Evolutionary conservation across 495 filamentous ascomycete genomes (phyloP).

Genomic region (Trypethelium eluteriae): DNA sequence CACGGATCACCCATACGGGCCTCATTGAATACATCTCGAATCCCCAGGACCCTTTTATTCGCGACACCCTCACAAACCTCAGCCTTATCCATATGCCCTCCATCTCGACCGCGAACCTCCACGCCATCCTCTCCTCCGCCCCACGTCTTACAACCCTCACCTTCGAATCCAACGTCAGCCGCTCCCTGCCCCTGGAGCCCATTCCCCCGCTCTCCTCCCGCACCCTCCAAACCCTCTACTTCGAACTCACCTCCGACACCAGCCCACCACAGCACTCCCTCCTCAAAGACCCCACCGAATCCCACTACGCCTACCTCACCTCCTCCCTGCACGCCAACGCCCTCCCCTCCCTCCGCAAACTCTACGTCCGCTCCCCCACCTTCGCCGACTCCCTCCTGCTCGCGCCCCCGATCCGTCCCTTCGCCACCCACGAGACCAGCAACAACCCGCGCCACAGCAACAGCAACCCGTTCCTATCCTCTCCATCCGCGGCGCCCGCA

Average conservation of each 20-base stretch:
- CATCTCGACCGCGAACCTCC: conserved; percentile 41
- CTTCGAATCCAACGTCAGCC: conserved; percentile 57
- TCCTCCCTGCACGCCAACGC: conserved; percentile 65
- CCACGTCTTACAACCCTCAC: conserved; percentile 57
- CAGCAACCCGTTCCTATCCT: conserved; percentile 19
- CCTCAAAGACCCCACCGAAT: conserved; percentile 47
- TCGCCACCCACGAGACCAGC: conserved; percentile 30
- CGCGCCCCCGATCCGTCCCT: conserved; percentile 50
- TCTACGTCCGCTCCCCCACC: conserved; percentile 77
- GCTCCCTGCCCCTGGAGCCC: conserved; percentile 54
- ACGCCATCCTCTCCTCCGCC: conserved; percentile 55
- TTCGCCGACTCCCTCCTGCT: conserved; percentile 68
- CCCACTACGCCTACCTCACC: conserved; percentile 84
- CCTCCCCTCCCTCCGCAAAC: conserved; percentile 60
- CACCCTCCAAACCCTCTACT: conserved; percentile 64
- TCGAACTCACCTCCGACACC: conserved; percentile 64
- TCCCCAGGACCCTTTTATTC: conserved; percentile 34
- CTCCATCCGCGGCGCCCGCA: conserved; percentile 27
- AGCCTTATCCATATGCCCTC: conserved; percentile 42
- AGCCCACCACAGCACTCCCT: conserved; percentile 43
- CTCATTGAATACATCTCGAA: conserved; percentile 55
- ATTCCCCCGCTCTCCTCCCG: conserved; percentile 58
- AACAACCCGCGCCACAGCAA: conserved; percentile 24
- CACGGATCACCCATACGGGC: conserved; percentile 62
- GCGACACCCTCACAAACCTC: conserved; percentile 50